Base-by-base conservation (phyloP, 2,329 filamentous ascomycete species). In the Fusarium musae region DNA sequence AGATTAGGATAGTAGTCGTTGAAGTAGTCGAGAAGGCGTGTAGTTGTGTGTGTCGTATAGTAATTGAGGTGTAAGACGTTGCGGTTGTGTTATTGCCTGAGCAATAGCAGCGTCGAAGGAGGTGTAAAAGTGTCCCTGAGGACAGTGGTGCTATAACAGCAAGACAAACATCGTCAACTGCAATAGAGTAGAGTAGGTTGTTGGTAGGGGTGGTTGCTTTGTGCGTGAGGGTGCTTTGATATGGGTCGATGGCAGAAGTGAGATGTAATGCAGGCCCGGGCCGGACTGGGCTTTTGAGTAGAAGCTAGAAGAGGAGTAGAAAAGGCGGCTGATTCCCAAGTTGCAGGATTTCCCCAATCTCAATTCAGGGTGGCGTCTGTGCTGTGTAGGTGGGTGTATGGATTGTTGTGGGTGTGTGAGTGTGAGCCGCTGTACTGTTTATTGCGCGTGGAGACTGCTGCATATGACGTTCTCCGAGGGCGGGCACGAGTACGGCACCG, bases 131-230 rank as follows among this genome's bases (percentile, higher is more conserved):
- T 79, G 80, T 82, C 81, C 81, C 80, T 80, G 77, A 79, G 81
- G 81, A 83, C 81, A 59, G 76, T 74, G 36, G 62, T 80, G 81
- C 77, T 83, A 83, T 83, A 83, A 83, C 52, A 74, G 75, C 65
- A 69, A 60, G 69, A 69, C 75, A 65, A 74, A 80, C 81, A 83
- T 83, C 66, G 70, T 83, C 74, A 75, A 79, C 72, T 74, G 69
- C 58, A 60, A 72, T 68, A 62, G 61, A 64, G 43, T 64, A 54
- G 34, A 62, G 60, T 43, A 50, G 54, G 60, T 73, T 56, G 57
- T 56, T 57, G 40, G 56, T 46, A 46, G 28, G n/a, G 39, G 28
- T 44, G 37, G 50, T 40, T 42, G 36, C 50, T 57, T 57, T 32
- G 23, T 30, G 23, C 23, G 40, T 53, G 23, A 54, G 34, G 57